Evolutionary conservation across 352 stramenopile species (phyloP).

Genomic region (Globisporangium paddicum): DNA sequence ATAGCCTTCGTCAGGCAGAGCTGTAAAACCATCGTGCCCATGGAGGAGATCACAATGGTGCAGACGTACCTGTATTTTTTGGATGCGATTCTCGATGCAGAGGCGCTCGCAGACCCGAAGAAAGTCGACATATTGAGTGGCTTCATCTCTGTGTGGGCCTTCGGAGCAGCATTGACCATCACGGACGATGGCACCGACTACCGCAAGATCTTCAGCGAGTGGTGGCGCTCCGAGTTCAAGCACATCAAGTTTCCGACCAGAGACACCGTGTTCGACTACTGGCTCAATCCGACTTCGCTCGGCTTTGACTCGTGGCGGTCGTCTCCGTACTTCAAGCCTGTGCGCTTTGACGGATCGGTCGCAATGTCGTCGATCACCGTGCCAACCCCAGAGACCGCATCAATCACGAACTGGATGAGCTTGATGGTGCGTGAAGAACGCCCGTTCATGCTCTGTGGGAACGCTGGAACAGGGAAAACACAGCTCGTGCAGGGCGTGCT

Average conservation of each 20-base stretch:
- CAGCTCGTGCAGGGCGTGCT: constrained; percentile 89
- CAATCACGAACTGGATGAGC: constrained; percentile 93
- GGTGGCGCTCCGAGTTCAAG: constrained; percentile 92
- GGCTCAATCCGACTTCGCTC: constrained; percentile 87
- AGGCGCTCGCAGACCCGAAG: constrained; percentile 52
- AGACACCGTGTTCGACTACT: constrained; percentile 97
- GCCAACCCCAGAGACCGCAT: constrained; percentile 91
- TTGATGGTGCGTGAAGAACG: constrained; percentile 89
- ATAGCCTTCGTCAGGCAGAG: constrained; percentile 85
- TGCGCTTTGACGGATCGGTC: constrained; percentile 73
- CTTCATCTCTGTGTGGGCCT: constrained; percentile 93
- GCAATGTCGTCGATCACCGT: constrained; percentile 87
- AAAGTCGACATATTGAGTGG: constrained; percentile 86
- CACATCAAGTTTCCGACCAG: constrained; percentile 91
- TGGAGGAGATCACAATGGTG: constrained; percentile 91
- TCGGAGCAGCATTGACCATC: constrained; percentile 84
- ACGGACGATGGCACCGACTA: constrained; percentile 93
- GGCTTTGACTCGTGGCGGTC: constrained; percentile 92
- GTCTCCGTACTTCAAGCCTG: constrained; percentile 87
- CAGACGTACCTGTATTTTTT: constrained; percentile 92
- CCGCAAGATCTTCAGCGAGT: constrained; percentile 92
- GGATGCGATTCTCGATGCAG: constrained; percentile 74
- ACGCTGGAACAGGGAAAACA: constrained; percentile 93
- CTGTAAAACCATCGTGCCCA: constrained; percentile 85
- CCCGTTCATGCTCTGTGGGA: constrained; percentile 93